phyloP scores from a whole-genome alignment of 2,329 filamentous ascomycete species.

The Tolypocladium cylindrosporum region DNA sequence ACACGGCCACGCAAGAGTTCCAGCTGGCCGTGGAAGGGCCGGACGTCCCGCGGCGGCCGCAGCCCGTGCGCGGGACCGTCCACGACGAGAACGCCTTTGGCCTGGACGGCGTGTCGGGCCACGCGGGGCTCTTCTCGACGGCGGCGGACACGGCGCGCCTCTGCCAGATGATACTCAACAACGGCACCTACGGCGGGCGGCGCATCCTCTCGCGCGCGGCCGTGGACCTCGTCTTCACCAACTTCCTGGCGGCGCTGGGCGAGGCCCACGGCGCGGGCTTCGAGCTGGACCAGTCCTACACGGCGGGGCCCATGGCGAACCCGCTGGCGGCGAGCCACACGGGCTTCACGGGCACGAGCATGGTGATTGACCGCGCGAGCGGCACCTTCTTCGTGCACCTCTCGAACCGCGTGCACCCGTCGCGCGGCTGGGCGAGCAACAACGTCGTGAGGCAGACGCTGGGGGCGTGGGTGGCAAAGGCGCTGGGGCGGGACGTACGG shows the following conservation, averaged over 20 bases:
- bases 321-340: constrained; percentile 11
- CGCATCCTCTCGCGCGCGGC: constrained; percentile 15
- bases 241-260: constrained; percentile 18
- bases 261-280: constrained; percentile 11
- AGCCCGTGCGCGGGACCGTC: too few relatives aligned
- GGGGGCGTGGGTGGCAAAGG: constrained; percentile 9
- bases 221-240: constrained; percentile 21
- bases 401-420: too few relatives aligned
- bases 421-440: constrained; percentile 16
- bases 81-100: too few relatives aligned
- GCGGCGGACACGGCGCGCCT: constrained; percentile 1
- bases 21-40: too few relatives aligned
- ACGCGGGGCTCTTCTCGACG: too few relatives aligned
- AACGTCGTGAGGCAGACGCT: constrained; percentile 13
- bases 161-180: constrained; percentile 26
- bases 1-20: too few relatives aligned
- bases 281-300: neutral
- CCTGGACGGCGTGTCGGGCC: too few relatives aligned
- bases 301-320: constrained; percentile 15
- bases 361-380: too few relatives aligned
- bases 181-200: constrained; percentile 21
- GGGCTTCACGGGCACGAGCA: too few relatives aligned
- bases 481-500: constrained; percentile 7
- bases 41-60: too few relatives aligned
- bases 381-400: too few relatives aligned